These are phyloP conservation scores for Durusdinium trenchii DNA, from an alignment of 73 alveolate species.

Conservation along the genomic window DNA sequence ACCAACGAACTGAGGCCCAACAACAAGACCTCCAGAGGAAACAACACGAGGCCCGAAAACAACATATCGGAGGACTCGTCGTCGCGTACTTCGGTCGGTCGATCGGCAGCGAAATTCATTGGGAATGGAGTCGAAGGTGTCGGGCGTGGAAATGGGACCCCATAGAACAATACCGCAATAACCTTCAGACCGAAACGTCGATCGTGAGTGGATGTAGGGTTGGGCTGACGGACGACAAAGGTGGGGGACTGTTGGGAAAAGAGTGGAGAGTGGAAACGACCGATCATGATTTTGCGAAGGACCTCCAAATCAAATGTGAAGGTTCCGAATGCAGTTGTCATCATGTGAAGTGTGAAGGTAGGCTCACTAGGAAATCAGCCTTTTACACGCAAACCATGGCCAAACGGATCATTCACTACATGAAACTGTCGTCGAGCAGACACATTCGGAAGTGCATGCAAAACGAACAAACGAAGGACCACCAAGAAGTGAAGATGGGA, in stretches of 20 bases:
- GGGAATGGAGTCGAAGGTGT: slow-evolving; percentile 59
- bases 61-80: slow-evolving; percentile 26
- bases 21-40: not conserved
- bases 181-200: not conserved
- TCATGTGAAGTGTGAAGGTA: not conserved
- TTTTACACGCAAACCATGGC: slow-evolving; percentile 12
- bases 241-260: not conserved
- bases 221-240: not conserved
- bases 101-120: not conserved
- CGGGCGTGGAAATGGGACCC: slow-evolving; percentile 57
- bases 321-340: not conserved
- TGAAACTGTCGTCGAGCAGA: not conserved
- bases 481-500: not conserved
- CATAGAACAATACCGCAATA: not conserved
- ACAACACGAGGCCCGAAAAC: slow-evolving; percentile 28
- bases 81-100: slow-evolving; percentile 19
- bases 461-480: not conserved
- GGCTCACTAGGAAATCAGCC: not conserved
- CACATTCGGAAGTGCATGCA: not conserved
- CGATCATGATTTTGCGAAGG: not conserved
- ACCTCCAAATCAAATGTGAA: not conserved
- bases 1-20: not conserved
- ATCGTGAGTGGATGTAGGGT: slow-evolving; percentile 23
- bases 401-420: not conserved
- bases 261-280: slow-evolving; percentile 55